Conservation (phyloP, 257 asterid genomes). For the Apocynum venetum region DNA sequence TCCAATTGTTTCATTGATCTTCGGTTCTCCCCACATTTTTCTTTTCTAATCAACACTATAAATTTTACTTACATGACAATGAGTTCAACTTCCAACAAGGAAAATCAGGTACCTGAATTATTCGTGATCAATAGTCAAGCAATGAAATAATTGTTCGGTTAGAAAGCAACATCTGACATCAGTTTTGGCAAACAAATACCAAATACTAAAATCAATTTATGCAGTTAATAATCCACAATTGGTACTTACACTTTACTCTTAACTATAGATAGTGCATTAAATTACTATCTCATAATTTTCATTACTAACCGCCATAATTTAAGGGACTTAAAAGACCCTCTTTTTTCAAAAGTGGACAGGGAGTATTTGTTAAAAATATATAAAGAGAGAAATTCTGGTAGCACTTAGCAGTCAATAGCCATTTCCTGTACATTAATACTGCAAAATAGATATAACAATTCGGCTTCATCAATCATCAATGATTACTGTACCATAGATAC, state of each 20-base stretch:
- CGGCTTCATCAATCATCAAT: too few relatives aligned
- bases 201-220: not conserved
- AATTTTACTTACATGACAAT: not conserved
- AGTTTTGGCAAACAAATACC: too few relatives aligned
- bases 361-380: too few relatives aligned
- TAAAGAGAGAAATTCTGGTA: too few relatives aligned
- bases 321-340: too few relatives aligned
- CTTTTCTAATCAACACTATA: not conserved
- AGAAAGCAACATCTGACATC: not conserved
- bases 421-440: too few relatives aligned
- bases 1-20: not conserved
- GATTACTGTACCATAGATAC: too few relatives aligned
- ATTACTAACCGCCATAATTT: too few relatives aligned
- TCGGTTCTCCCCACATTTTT: not conserved
- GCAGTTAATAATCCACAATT: not conserved
- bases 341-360: too few relatives aligned
- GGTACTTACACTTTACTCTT: not conserved
- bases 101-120: not conserved
- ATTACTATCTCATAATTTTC: not conserved
- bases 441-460: too few relatives aligned
- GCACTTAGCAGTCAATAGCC: too few relatives aligned
- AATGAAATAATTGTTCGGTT: not conserved
- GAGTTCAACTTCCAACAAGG: not conserved
- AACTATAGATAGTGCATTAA: not conserved
- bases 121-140: not conserved